Percentiles rank a stretch among this genome's conserved stretches.
These are phyloP conservation scores for Primulina tabacum DNA, from an alignment of 257 asterid genomes.

Conservation along the genomic window DNA sequence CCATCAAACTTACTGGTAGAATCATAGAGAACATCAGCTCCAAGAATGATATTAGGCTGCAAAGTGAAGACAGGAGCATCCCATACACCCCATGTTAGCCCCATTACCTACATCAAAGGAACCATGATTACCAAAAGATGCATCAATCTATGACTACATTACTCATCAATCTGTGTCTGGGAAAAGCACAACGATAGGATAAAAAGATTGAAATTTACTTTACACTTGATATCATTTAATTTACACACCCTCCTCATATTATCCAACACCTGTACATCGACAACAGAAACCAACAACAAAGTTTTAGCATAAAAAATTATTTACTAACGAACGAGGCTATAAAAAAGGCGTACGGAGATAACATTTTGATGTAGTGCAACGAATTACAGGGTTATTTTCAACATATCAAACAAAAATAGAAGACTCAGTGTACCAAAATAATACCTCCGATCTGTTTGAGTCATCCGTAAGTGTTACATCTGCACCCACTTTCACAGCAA, in stretches of 20 bases:
- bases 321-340: neutral
- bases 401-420: neutral
- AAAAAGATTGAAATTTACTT: conserved; percentile 38
- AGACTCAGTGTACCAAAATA: conserved; percentile 7
- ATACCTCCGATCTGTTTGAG: conserved; percentile 60
- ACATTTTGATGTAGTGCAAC: no score
- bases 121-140: conserved; percentile 4
- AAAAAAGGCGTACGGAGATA: neutral
- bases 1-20: conserved; percentile 48
- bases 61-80: conserved; percentile 55
- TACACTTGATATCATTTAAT: conserved; percentile 62
- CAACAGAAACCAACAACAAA: conserved; percentile 14
- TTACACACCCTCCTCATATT: conserved; percentile 69
- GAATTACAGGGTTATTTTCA: conserved; percentile 4
- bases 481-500: conserved; percentile 92
- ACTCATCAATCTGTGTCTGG: neutral
- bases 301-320: neutral
- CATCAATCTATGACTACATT: neutral
- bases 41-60: conserved; percentile 81
- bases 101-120: conserved; percentile 51
- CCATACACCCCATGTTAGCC: conserved; percentile 92
- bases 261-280: conserved; percentile 61
- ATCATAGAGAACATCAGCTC: conserved; percentile 92
- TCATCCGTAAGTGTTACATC: conserved; percentile 78
- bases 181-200: conserved; percentile 15